phyloP scores from a whole-genome alignment of 208 protist species.

The Vickermania ingenoplastis region DNA sequence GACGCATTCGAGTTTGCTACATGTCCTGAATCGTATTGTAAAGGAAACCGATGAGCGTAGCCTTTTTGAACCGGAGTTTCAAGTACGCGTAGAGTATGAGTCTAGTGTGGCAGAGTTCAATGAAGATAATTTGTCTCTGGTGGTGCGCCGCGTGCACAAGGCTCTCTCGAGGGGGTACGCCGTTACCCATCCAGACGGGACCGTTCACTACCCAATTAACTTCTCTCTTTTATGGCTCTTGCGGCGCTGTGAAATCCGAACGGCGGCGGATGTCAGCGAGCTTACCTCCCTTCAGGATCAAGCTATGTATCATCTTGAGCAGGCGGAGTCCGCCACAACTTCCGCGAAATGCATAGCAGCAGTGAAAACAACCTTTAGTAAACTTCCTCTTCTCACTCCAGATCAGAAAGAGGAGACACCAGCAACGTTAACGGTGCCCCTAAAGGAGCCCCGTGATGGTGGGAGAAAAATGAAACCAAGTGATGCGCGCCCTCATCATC shows the following conservation, averaged over 20 bases:
- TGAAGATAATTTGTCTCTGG: constrained; percentile 48
- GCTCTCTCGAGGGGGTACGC: constrained; percentile 21
- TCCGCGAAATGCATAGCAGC: constrained; percentile 26
- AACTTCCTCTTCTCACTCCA: constrained; percentile 27
- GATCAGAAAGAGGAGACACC: not conserved
- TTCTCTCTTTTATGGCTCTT: constrained; percentile 41
- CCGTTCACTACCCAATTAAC: constrained; percentile 29
- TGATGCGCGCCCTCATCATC: not conserved
- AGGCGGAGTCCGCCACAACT: constrained; percentile 26
- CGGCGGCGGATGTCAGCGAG: constrained; percentile 11
- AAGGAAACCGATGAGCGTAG: constrained; percentile 1
- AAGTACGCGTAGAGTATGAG: constrained; percentile 43
- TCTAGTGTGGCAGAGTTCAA: constrained; percentile 56
- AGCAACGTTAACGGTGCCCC: not conserved
- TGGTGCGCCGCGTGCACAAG: constrained; percentile 16
- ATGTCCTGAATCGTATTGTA: constrained; percentile 20
- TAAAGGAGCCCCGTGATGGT: constrained; percentile 1
- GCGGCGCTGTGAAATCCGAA: constrained; percentile 22
- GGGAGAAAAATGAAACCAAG: not conserved
- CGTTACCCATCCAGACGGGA: constrained; percentile 9
- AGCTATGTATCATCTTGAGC: constrained; percentile 36
- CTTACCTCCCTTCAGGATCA: constrained; percentile 25
- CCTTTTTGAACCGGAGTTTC: constrained; percentile 17
- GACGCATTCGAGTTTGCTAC: constrained; percentile 26
- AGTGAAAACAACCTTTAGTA: constrained; percentile 34